phyloP scores from a whole-genome alignment of 108 stramenopile genomes.

The Craspedostauros australis region DNA sequence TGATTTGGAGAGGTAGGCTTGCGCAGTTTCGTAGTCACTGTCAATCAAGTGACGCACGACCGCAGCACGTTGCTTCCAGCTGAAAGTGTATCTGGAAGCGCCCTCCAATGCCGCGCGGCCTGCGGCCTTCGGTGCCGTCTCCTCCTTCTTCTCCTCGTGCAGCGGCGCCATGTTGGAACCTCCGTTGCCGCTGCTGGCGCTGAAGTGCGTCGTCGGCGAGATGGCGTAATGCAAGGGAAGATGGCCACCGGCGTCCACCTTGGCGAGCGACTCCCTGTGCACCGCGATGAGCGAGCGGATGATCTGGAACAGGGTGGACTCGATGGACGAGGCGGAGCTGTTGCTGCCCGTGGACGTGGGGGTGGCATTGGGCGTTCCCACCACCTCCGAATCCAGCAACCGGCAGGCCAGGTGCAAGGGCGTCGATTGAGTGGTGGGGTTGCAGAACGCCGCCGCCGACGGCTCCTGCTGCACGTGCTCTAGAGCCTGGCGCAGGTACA shows the following conservation, averaged over 20 bases:
- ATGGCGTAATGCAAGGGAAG: slow-evolving; percentile 56
- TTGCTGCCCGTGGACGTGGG: neutral
- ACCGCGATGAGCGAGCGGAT: slow-evolving; percentile 24
- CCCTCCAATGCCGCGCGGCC: neutral
- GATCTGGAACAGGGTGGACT: slow-evolving; percentile 13
- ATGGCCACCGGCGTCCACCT: slow-evolving; percentile 35
- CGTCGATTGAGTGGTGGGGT: slow-evolving; percentile 47
- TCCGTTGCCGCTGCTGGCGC: neutral
- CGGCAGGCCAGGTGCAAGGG: slow-evolving; percentile 66
- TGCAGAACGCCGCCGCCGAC: slow-evolving; percentile 19
- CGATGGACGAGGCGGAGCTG: neutral
- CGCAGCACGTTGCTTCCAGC: slow-evolving; percentile 27
- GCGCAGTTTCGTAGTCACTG: slow-evolving; percentile 23
- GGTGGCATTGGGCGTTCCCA: neutral
- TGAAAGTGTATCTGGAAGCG: neutral
- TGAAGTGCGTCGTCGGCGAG: slow-evolving; percentile 15
- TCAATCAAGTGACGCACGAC: slow-evolving; percentile 24
- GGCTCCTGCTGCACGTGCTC: neutral
- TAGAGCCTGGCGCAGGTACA: neutral
- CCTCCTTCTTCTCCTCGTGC: slow-evolving; percentile 6
- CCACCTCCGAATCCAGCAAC: slow-evolving; percentile 28
- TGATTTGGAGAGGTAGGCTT: slow-evolving; percentile 34
- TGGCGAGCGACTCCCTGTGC: slow-evolving; percentile 18
- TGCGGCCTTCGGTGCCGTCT: neutral
- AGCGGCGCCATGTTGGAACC: neutral